These are phyloP conservation scores for Citrus medica DNA, from an alignment of 345 rosid species.

Conservation along the genomic window DNA sequence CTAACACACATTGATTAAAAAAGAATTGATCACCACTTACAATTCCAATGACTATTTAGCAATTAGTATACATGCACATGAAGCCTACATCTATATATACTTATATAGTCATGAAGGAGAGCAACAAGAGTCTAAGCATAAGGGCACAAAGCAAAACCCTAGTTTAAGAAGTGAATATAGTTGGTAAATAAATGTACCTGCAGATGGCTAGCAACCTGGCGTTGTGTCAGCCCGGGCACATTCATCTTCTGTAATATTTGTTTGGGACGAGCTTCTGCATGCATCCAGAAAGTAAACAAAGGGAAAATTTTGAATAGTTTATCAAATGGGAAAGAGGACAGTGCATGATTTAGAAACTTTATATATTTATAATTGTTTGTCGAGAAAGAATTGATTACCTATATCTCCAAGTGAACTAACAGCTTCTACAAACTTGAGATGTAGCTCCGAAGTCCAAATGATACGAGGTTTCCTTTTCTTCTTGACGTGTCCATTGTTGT, in stretches of 20 bases:
- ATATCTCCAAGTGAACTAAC: slow-evolving; percentile 31
- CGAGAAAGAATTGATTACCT: slow-evolving; percentile 13
- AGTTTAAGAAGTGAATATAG: neutral
- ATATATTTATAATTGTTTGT: neutral
- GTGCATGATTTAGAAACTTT: too few relatives aligned
- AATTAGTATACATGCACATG: neutral
- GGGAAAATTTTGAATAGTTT: neutral
- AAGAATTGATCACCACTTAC: too few relatives aligned
- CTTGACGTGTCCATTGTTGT: neutral
- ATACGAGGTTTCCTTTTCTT: neutral
- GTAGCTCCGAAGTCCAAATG: slow-evolving; percentile 39
- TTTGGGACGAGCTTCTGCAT: slow-evolving; percentile 46
- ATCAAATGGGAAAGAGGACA: neutral
- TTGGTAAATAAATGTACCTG: slow-evolving; percentile 36
- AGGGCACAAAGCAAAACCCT: neutral
- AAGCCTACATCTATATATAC: too few relatives aligned
- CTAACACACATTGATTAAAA: too few relatives aligned
- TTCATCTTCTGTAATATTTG: slow-evolving; percentile 36
- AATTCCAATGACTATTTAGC: neutral
- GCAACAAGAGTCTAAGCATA: neutral
- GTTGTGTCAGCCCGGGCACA: slow-evolving; percentile 36
- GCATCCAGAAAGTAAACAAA: neutral
- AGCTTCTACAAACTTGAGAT: slow-evolving; percentile 41
- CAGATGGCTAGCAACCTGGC: slow-evolving; percentile 57
- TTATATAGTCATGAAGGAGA: neutral